phyloP scores from a whole-genome alignment of 2,329 filamentous ascomycete genomes.

The Neophaeococcomyces mojaviensis region DNA sequence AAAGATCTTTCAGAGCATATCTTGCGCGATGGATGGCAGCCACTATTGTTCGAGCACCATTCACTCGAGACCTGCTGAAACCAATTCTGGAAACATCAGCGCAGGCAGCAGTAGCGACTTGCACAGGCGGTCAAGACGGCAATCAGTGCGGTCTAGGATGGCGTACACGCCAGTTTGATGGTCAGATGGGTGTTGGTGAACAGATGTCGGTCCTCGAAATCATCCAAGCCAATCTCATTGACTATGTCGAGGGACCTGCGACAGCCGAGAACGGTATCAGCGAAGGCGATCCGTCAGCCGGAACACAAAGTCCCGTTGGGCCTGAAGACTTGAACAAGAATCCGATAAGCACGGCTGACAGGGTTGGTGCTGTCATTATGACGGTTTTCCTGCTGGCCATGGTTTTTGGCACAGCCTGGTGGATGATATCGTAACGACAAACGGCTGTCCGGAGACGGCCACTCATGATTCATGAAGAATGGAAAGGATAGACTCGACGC shows the following conservation, averaged over 20 bases:
- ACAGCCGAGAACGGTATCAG: conserved; percentile 50
- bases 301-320: conserved; percentile 23
- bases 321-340: conserved; percentile 17
- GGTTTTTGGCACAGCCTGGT: conserved; percentile 22
- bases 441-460: background rate
- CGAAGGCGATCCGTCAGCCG: conserved; percentile 38
- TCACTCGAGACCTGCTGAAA: conserved; percentile 44
- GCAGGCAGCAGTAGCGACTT: conserved; percentile 46
- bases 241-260: conserved; percentile 34
- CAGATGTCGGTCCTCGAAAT: conserved; percentile 46
- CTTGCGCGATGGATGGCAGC: conserved; percentile 54
- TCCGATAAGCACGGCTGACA: conserved; percentile 29
- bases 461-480: conserved; percentile 1
- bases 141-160: conserved; percentile 37
- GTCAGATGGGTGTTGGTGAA: conserved; percentile 31
- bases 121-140: conserved; percentile 41
- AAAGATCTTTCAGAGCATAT: conserved; percentile 60
- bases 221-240: conserved; percentile 48
- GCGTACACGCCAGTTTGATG: conserved; percentile 30
- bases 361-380: conserved; percentile 31
- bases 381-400: conserved; percentile 23
- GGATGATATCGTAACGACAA: conserved; percentile 13
- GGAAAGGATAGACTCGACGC: too few species aligned
- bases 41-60: conserved; percentile 52
- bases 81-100: conserved; percentile 49